These are phyloP conservation scores for Colletotrichum somersetense DNA, from an alignment of 2,329 filamentous ascomycete genomes.

Conservation along the genomic window DNA sequence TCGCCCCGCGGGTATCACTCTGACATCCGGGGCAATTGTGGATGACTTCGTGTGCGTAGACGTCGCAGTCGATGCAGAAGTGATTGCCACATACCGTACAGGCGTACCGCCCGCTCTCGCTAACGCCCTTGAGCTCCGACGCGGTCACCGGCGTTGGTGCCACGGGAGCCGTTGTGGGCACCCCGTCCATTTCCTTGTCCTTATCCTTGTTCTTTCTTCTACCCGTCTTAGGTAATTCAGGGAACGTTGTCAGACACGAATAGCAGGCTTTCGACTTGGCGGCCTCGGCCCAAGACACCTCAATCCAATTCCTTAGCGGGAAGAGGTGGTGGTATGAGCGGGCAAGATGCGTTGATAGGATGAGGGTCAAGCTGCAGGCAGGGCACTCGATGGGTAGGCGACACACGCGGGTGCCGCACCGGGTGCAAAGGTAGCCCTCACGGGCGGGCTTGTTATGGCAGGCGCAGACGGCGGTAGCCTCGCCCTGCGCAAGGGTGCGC, in stretches of 20 bases:
- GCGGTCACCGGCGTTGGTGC: constrained; percentile 43
- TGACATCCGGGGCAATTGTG: constrained; percentile 97
- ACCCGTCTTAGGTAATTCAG: constrained; percentile 55
- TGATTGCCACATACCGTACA: constrained; percentile 89
- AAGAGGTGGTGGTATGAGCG: constrained; percentile 96
- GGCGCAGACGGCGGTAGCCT: constrained; percentile 82
- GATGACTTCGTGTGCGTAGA: constrained; percentile 92
- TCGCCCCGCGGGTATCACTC: constrained; percentile 58
- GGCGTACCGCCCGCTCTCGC: constrained; percentile 88
- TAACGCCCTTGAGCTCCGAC: constrained; percentile 71
- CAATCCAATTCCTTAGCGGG: constrained; percentile 89
- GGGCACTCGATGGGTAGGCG: constrained; percentile 91
- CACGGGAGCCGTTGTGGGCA: constrained; percentile 39
- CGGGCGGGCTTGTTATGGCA: constrained; percentile 87
- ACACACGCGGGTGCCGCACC: constrained; percentile 91
- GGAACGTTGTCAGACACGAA: constrained; percentile 82
- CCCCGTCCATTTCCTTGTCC: constrained; percentile 33
- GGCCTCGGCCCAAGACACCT: constrained; percentile 86
- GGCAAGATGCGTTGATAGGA: constrained; percentile 92
- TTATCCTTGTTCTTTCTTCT: constrained; percentile 46
- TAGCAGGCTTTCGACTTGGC: constrained; percentile 75
- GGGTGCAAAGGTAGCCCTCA: constrained; percentile 91
- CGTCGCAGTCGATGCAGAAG: constrained; percentile 98
- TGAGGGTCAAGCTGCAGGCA: constrained; percentile 89
- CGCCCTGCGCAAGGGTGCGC: constrained; percentile 77